These are phyloP conservation scores for Leucocoprinus sp. DNA, from an alignment of 768 basidiomycete genomes.

Conservation along the genomic window DNA sequence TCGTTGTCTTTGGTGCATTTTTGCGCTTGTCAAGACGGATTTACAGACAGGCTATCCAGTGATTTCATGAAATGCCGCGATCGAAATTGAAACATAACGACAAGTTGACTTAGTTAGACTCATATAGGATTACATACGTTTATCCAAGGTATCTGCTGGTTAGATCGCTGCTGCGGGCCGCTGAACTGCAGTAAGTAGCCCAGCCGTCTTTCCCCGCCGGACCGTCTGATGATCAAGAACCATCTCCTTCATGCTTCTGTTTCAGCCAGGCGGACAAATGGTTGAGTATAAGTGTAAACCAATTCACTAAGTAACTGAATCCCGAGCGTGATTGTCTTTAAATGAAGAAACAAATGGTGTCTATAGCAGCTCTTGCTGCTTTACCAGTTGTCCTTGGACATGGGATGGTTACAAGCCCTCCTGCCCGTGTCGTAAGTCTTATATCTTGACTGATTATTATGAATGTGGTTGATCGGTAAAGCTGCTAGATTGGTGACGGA, in stretches of 20 bases:
- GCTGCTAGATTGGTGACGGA: constrained; percentile 21
- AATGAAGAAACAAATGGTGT: not conserved
- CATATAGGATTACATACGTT: too few species aligned
- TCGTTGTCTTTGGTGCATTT: too few species aligned
- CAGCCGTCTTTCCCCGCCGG: too few species aligned
- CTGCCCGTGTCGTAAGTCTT: constrained; percentile 20
- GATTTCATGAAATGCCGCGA: too few species aligned
- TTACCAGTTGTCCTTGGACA: constrained; percentile 17
- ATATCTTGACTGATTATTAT: not conserved
- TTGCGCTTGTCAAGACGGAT: too few species aligned
- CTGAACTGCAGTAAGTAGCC: too few species aligned
- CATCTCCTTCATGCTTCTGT: not conserved
- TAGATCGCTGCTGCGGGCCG: too few species aligned
- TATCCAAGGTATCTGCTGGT: too few species aligned
- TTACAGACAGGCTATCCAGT: too few species aligned
- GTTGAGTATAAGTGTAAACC: not conserved
- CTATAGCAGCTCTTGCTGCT: constrained; percentile 2
- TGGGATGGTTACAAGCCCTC: constrained; percentile 22
- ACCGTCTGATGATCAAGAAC: constrained; percentile 6
- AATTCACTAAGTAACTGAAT: not conserved
- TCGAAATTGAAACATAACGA: too few species aligned
- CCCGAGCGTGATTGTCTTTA: not conserved
- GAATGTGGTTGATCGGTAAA: not conserved
- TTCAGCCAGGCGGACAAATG: constrained; percentile 2
- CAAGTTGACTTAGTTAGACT: too few species aligned